phyloP scores from a whole-genome alignment of 2,329 filamentous ascomycete genomes.

The Calonectria fujianensis region DNA sequence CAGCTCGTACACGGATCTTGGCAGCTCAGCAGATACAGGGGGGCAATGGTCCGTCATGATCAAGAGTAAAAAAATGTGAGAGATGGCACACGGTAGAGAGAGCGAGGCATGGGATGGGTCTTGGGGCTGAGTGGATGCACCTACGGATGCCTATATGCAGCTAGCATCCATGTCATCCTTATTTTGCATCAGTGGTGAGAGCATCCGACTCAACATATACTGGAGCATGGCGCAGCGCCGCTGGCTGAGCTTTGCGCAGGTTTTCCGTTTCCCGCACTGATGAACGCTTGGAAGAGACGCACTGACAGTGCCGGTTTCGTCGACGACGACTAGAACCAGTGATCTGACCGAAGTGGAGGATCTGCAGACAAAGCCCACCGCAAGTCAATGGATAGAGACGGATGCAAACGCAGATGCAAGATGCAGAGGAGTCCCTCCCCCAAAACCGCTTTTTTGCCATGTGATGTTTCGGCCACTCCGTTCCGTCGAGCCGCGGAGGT shows the following conservation, averaged over 20 bases:
- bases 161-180: slow-evolving; percentile 28
- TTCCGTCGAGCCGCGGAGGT: slow-evolving; percentile 13
- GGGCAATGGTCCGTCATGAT: slow-evolving; percentile 11
- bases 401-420: neutral
- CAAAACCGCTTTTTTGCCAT: slow-evolving; percentile 18
- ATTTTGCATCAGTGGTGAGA: slow-evolving; percentile 10
- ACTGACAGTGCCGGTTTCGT: slow-evolving; percentile 20
- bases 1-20: slow-evolving; percentile 36
- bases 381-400: slow-evolving; percentile 15
- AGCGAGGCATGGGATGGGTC: neutral
- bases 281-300: slow-evolving; percentile 18
- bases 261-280: slow-evolving; percentile 17
- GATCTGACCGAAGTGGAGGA: slow-evolving; percentile 23
- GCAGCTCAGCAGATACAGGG: slow-evolving; percentile 18
- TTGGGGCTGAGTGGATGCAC: slow-evolving; percentile 16
- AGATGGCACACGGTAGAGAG: neutral
- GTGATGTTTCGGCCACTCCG: slow-evolving; percentile 17
- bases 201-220: neutral
- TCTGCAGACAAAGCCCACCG: slow-evolving; percentile 26
- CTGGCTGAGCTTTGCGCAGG: slow-evolving; percentile 24
- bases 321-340: neutral
- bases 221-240: slow-evolving; percentile 18
- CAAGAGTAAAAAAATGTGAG: neutral
- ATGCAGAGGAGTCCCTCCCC: neutral
- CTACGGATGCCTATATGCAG: slow-evolving; percentile 15